Percentiles rank a stretch among this genome's conserved stretches.
These are phyloP conservation scores for Pilaira anomala DNA, from an alignment of 192 early-diverging fungal species.

Conservation along the genomic window DNA sequence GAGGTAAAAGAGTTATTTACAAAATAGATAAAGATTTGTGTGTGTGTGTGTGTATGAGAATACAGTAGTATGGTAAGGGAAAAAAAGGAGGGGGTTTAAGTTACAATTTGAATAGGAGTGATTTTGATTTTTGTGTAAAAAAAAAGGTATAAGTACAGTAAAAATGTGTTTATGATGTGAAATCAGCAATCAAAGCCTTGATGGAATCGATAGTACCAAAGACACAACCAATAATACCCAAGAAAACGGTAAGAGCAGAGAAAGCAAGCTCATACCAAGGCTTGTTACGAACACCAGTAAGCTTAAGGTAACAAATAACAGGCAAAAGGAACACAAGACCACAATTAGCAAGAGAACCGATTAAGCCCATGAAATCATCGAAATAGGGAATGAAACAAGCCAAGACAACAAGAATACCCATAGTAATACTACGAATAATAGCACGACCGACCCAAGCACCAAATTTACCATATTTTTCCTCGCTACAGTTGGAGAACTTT, in stretches of 20 bases:
- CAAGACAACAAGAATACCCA: conserved; percentile 54
- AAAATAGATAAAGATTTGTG: no score
- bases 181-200: conserved; percentile 47
- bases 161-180: background rate
- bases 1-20: no score
- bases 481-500: conserved; percentile 51
- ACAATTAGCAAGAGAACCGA: conserved; percentile 76
- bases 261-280: conserved; percentile 46
- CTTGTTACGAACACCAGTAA: conserved; percentile 57
- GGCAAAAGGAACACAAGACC: conserved; percentile 84
- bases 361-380: conserved; percentile 71
- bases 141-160: no score
- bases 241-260: conserved; percentile 52
- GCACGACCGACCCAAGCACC: conserved; percentile 58
- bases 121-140: no score
- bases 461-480: conserved; percentile 46
- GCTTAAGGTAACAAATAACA: conserved; percentile 69
- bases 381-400: conserved; percentile 77
- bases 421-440: conserved; percentile 53
- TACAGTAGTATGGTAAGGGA: no score
- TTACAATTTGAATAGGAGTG: no score
- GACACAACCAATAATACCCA: conserved; percentile 58
- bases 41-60: no score
- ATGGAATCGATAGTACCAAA: conserved; percentile 71
- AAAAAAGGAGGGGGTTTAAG: no score